Conservation (phyloP, 305 asterid genomes). For the Rubia peregrina region DNA sequence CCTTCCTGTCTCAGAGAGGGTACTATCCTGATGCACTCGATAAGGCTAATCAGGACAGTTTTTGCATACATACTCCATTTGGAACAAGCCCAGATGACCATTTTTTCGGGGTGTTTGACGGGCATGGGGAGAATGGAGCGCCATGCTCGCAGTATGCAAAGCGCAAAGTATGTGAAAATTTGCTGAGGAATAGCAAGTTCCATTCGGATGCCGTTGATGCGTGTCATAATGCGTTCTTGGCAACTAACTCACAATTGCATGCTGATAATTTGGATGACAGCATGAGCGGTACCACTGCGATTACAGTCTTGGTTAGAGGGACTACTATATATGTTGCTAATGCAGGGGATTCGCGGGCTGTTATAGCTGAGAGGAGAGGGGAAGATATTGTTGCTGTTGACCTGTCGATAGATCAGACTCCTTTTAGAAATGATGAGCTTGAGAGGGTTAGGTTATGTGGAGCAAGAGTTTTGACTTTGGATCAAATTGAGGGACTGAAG, state of each 20-base stretch:
- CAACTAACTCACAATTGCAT: conserved; percentile 74
- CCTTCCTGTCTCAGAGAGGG: conserved; percentile 90
- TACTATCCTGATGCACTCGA: conserved; percentile 97
- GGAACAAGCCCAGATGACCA: conserved; percentile 68
- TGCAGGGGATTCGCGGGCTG: conserved; percentile 93
- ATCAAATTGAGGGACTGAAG: conserved; percentile 97
- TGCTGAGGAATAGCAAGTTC: conserved; percentile 65
- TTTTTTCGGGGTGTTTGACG: conserved; percentile 95
- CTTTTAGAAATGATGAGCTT: conserved; percentile 76
- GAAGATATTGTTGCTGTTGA: conserved; percentile 70
- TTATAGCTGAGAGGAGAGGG: conserved; percentile 73
- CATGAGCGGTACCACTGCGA: conserved; percentile 98
- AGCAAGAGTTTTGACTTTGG: conserved; percentile 94
- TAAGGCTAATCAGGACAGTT: conserved; percentile 95
- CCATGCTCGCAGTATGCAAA: conserved; percentile 88
- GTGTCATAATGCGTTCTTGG: conserved; percentile 64
- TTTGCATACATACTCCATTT: conserved; percentile 86
- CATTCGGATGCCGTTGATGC: conserved; percentile 73
- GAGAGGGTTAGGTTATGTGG: conserved; percentile 90
- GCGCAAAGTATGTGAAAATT: conserved; percentile 73
- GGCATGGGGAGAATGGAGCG: conserved; percentile 93
- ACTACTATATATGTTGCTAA: conserved; percentile 72
- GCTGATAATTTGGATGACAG: conserved; percentile 75
- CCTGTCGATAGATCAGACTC: conserved; percentile 85
- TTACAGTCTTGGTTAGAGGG: conserved; percentile 74